A percentile compares a stretch with the other conserved stretches of the same genome.
phyloP scores from a whole-genome alignment of 352 stramenopile genomes.

The Phytophthora hibernalis region DNA sequence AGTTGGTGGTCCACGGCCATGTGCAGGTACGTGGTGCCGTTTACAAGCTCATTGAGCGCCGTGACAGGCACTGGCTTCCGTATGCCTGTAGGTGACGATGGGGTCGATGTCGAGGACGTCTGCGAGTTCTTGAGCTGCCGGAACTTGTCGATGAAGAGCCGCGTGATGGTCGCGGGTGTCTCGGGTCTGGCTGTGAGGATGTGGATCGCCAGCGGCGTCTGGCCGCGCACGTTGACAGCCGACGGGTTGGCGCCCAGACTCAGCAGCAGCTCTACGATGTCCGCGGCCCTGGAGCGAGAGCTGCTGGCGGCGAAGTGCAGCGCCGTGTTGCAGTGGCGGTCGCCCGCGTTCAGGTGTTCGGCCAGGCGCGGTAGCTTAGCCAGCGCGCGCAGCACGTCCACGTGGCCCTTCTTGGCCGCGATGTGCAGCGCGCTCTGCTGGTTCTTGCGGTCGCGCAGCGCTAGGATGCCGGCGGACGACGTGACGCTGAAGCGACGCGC shows the following conservation, averaged over 20 bases:
- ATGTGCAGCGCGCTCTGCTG: slow-evolving; percentile 88
- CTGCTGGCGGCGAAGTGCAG: slow-evolving; percentile 85
- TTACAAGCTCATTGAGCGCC: slow-evolving; percentile 71
- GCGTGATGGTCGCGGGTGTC: slow-evolving; percentile 54
- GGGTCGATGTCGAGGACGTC: slow-evolving; percentile 24
- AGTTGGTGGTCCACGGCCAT: slow-evolving; percentile 78
- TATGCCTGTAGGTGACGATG: slow-evolving; percentile 25
- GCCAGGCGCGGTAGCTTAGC: slow-evolving; percentile 73
- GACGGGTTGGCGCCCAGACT: slow-evolving; percentile 65
- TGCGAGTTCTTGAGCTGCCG: slow-evolving; percentile 28
- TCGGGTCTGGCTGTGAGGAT: slow-evolving; percentile 79
- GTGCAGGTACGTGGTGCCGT: slow-evolving; percentile 86
- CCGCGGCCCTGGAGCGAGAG: slow-evolving; percentile 53
- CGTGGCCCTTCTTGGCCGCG: slow-evolving; percentile 82
- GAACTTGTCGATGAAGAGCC: slow-evolving; percentile 62
- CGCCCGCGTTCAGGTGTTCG: slow-evolving; percentile 79
- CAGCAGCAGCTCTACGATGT: slow-evolving; percentile 80
- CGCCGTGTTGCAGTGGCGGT: slow-evolving; percentile 83
- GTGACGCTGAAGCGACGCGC: slow-evolving; percentile 35
- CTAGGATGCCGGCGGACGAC: slow-evolving; percentile 69
- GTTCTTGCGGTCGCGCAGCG: slow-evolving; percentile 85
- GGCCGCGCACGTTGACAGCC: slow-evolving; percentile 78
- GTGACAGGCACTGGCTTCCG: slow-evolving; percentile 21
- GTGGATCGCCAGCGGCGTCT: slow-evolving; percentile 87
- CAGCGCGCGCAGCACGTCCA: slow-evolving; percentile 83